These are phyloP conservation scores for Talaromyces islandicus DNA, from an alignment of 2,329 filamentous ascomycete species.

Conservation along the genomic window DNA sequence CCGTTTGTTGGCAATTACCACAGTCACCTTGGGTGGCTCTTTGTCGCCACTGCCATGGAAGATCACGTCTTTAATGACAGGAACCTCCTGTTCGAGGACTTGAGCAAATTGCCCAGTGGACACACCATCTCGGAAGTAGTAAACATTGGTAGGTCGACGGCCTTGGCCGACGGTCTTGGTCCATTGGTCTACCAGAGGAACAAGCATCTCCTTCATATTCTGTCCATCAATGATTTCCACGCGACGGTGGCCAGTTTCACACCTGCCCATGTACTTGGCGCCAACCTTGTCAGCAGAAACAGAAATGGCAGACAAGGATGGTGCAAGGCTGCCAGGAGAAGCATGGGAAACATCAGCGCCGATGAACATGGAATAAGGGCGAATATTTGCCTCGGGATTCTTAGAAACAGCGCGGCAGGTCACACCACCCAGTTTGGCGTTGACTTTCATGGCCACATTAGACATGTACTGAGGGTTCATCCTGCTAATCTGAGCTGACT, in stretches of 20 bases:
- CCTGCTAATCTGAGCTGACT: slow-evolving; percentile 61
- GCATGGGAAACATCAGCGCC: slow-evolving; percentile 88
- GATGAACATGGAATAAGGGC: slow-evolving; percentile 66
- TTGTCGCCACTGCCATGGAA: slow-evolving; percentile 27
- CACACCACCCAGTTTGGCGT: slow-evolving; percentile 84
- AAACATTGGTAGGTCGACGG: slow-evolving; percentile 63
- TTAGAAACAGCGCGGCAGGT: slow-evolving; percentile 53
- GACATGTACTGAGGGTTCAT: slow-evolving; percentile 78
- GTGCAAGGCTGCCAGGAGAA: slow-evolving; percentile 57
- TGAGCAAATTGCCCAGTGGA: slow-evolving; percentile 78
- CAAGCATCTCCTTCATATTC: slow-evolving; percentile 63
- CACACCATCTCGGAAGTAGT: slow-evolving; percentile 92
- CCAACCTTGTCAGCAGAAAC: slow-evolving; percentile 68
- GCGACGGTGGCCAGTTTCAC: slow-evolving; percentile 76
- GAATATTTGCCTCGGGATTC: slow-evolving; percentile 32
- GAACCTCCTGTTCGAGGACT: slow-evolving; percentile 73
- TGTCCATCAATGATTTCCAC: slow-evolving; percentile 68
- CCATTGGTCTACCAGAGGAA: slow-evolving; percentile 62
- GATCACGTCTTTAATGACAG: slow-evolving; percentile 60
- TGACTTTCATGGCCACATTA: slow-evolving; percentile 95
- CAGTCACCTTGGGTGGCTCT: slow-evolving; percentile 64
- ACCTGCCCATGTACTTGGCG: slow-evolving; percentile 70
- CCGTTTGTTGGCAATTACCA: slow-evolving; percentile 85
- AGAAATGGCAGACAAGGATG: slow-evolving; percentile 83
- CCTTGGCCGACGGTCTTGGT: slow-evolving; percentile 47